Conservation (phyloP, 805 yeast species). For the Saitoella complicata region DNA sequence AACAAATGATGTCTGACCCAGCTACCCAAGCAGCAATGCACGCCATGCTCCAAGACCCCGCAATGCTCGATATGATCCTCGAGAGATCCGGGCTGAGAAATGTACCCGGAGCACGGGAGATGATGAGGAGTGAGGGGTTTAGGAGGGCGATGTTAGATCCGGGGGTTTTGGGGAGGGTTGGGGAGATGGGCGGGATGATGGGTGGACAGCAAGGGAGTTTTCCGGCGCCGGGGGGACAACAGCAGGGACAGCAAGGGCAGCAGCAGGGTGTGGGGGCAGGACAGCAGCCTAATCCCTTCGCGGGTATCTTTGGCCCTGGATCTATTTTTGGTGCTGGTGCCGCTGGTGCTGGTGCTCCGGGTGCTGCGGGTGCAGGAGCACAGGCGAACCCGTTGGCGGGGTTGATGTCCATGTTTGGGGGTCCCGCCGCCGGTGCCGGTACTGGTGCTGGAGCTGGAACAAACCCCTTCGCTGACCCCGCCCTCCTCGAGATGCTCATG, state of each 20-base stretch:
- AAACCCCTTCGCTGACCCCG: conserved; percentile 7
- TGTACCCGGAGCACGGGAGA: conserved; percentile 80
- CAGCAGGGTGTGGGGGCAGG: too few species aligned
- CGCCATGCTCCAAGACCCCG: conserved; percentile 71
- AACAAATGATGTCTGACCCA: conserved; percentile 65
- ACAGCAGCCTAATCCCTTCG: too few species aligned
- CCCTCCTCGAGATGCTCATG: conserved; percentile 7
- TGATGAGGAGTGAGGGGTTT: conserved; percentile 70
- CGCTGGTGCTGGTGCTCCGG: conserved; percentile 12
- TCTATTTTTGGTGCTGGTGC: conserved; percentile 13
- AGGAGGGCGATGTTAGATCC: conserved; percentile 74
- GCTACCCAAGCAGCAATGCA: conserved; percentile 67
- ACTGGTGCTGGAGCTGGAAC: conserved; percentile 28
- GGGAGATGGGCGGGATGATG: too few species aligned
- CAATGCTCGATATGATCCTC: conserved; percentile 69
- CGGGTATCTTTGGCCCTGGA: conserved; percentile 13
- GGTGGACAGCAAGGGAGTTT: conserved; percentile 26
- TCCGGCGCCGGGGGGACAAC: conserved; percentile 35
- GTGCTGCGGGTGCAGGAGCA: conserved; percentile 11
- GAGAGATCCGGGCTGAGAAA: conserved; percentile 59
- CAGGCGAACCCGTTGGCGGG: conserved; percentile 39
- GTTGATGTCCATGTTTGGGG: conserved; percentile 23
- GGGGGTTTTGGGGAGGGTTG: conserved; percentile 64
- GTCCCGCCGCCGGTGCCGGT: conserved; percentile 22
- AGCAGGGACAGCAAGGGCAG: conserved; percentile 13